A percentile compares a stretch with the other conserved stretches of the same genome.
Evolutionary conservation across 176 grass and related monocot species (phyloP).

Genomic region (Bolboschoenus planiculmis): DNA sequence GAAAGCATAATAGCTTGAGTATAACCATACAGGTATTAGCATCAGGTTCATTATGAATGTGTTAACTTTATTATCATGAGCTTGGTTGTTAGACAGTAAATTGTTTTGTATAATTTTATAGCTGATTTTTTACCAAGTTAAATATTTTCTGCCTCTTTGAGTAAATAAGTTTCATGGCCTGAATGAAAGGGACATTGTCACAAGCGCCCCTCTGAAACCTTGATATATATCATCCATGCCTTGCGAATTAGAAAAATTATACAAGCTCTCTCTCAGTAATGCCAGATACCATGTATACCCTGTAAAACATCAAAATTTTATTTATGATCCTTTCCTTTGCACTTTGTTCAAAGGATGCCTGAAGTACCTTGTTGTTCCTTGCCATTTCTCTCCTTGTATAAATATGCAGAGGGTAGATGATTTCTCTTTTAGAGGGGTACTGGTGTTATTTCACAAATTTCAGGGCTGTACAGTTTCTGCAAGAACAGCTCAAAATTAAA

Average conservation of each 20-base stretch:
- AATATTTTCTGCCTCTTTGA: not conserved
- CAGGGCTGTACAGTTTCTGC: not conserved
- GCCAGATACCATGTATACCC: not conserved
- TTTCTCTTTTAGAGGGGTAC: not conserved
- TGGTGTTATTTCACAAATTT: not conserved
- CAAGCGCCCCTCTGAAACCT: not conserved
- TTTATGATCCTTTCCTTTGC: not conserved
- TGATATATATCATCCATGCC: not conserved
- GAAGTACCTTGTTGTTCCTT: not conserved
- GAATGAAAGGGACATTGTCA: not conserved
- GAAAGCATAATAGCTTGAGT: not conserved
- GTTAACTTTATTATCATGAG: not conserved
- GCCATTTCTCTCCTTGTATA: not conserved
- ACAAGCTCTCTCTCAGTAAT: not conserved
- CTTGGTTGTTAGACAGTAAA: not conserved
- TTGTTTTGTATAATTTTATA: not conserved
- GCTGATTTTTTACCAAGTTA: not conserved
- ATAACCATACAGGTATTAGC: not conserved
- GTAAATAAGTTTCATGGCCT: not conserved
- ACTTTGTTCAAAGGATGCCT: not conserved
- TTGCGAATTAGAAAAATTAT: not conserved
- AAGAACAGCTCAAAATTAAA: not conserved
- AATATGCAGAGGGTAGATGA: not conserved
- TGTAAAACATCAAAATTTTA: not conserved
- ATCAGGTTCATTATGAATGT: not conserved